A percentile compares a stretch with the other conserved stretches of the same genome.
Conservation (phyloP, 1,284 basidiomycete species). For the Psilocybe mexicana region DNA sequence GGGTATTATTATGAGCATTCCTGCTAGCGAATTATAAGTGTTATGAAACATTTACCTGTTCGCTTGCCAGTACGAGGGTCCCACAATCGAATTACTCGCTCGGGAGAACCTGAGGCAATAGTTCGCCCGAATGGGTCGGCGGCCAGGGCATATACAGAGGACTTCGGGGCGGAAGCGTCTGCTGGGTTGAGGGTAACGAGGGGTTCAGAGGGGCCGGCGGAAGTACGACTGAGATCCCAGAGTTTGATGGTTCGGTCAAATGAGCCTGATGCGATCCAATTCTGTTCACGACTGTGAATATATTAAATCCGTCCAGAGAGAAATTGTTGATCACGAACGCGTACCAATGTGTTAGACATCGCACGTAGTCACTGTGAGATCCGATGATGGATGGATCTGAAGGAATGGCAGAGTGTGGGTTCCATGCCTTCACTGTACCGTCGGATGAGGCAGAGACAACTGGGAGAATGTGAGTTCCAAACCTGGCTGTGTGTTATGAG, state of each 20-base stretch:
- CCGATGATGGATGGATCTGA: conserved; percentile 75
- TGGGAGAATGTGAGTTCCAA: conserved; percentile 24
- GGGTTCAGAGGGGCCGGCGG: conserved; percentile 35
- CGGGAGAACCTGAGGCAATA: conserved; percentile 89
- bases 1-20: background rate
- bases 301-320: conserved; percentile 10
- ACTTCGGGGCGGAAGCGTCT: conserved; percentile 64
- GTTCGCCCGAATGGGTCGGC: conserved; percentile 79
- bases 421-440: conserved; percentile 94
- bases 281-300: conserved; percentile 63
- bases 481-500: background rate
- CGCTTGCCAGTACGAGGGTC: conserved; percentile 84
- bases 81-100: conserved; percentile 89
- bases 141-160: conserved; percentile 79
- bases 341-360: conserved; percentile 79
- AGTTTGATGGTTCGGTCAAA: conserved; percentile 93
- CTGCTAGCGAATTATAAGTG: too few relatives aligned
- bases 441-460: conserved; percentile 96
- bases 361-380: conserved; percentile 91
- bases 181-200: conserved; percentile 62
- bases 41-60: conserved; percentile 50
- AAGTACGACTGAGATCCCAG: conserved; percentile 78
- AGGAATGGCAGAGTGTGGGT: conserved; percentile 66
- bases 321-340: conserved; percentile 20
- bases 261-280: conserved; percentile 91